Conservation (phyloP, 208 protist species). For the Trypanosomatidae sp. region DNA sequence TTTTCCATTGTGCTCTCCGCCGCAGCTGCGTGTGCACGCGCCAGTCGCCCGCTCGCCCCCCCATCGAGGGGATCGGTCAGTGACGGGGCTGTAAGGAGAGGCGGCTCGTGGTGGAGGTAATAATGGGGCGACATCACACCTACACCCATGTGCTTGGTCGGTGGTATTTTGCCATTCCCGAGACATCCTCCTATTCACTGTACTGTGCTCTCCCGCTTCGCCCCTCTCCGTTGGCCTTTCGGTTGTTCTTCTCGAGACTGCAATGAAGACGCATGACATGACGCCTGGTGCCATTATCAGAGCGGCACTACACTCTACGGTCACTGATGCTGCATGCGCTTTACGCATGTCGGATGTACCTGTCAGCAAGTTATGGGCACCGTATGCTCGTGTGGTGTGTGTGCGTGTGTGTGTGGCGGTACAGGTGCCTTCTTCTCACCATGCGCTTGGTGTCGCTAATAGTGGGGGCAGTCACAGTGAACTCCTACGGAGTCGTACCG, state of each 20-base stretch:
- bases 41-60: too few relatives aligned
- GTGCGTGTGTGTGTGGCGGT: background rate
- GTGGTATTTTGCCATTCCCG: background rate
- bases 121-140: background rate
- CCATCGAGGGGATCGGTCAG: background rate
- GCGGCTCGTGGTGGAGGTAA: background rate
- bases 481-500: background rate
- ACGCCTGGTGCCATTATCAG: background rate
- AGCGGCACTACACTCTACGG: background rate
- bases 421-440: slow-evolving; percentile 10
- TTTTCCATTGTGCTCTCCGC: background rate
- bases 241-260: background rate
- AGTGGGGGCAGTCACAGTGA: background rate
- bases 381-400: background rate
- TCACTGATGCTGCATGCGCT: background rate
- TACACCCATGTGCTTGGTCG: background rate
- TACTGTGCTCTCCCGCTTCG: background rate
- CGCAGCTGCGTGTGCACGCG: background rate
- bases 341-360: background rate
- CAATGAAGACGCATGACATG: background rate
- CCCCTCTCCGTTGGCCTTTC: background rate
- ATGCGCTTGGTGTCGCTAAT: background rate
- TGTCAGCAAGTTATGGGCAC: background rate
- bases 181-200: background rate
- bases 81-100: background rate